Base-by-base conservation (phyloP, 2,329 filamentous ascomycete species). In the Epichloe aotearoae region DNA sequence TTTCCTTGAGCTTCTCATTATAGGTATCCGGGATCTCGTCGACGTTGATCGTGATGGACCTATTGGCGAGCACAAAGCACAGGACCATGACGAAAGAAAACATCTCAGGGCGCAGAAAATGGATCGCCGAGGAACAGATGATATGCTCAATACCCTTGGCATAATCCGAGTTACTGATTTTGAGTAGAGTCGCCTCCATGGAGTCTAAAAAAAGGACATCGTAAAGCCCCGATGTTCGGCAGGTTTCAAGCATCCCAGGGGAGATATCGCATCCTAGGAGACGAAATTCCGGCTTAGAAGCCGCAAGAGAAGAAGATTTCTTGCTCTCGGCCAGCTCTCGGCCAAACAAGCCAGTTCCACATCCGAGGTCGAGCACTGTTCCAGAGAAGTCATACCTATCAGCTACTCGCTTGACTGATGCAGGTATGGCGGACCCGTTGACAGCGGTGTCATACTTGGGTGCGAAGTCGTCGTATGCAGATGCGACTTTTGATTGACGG, bases 251-350 rank as follows among this genome's bases (percentile, higher is more conserved):
- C 47, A 49, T 49, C 2, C 19, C 39, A 3, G 47, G 15, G 7
- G 47, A 49, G 39, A 49, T 49, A 30, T 49, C 47, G 30, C 46
- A 48, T 0, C 46, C 46, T 23, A 41, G 23, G 23, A 48, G 37
- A 8, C 23, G 36, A 37, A 1, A 26, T 34, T 20, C 10, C 8
- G 1, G 10, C 8, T 38, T 11, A 10, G 19, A 26, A n/a, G 34
- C n/a, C 5, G 36, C 26, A 30, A 19, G 45, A 30, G 30, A 30
- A 30, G 30, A 30, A 30, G 7, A 26, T 26, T 46, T 46, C 6
- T 8, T 34, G 23, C 46, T 33, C 38, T 48, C 14, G 11, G 23
- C 37, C 15, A 48, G 23, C 12, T n/a, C 14, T 14, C 23, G 20
- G 39, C 38, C 47, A 42, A 42, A 34, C 5, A 7, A 3, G 7